Evolutionary conservation across 2,329 filamentous ascomycete species (phyloP).

Genomic region (Exophiala spinifera): DNA sequence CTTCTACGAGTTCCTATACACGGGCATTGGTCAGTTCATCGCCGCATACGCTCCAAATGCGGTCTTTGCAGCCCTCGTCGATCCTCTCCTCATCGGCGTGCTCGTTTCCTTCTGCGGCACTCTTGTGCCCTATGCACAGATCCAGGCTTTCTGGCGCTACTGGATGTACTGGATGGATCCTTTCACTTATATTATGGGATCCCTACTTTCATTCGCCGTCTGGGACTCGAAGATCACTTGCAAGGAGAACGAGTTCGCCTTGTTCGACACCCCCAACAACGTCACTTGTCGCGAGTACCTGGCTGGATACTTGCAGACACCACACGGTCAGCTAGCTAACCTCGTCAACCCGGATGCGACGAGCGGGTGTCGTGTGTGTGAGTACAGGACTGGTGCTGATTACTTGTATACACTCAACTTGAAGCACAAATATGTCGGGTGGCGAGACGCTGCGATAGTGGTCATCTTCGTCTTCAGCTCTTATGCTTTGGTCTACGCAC

Average conservation of each 20-base stretch:
- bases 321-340: constrained; percentile 34
- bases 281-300: constrained; percentile 61
- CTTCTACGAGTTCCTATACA: constrained; percentile 70
- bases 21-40: constrained; percentile 73
- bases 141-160: constrained; percentile 67
- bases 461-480: constrained; percentile 55
- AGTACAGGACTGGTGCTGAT: constrained; percentile 56
- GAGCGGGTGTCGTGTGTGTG: constrained; percentile 57
- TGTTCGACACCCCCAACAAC: constrained; percentile 43
- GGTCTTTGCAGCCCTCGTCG: constrained; percentile 64
- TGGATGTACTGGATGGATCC: constrained; percentile 62
- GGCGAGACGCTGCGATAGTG: constrained; percentile 62
- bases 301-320: constrained; percentile 39
- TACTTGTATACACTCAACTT: constrained; percentile 61
- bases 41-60: constrained; percentile 68
- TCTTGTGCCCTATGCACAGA: constrained; percentile 60
- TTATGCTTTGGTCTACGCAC: constrained; percentile 49
- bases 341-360: constrained; percentile 60
- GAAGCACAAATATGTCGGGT: constrained; percentile 60
- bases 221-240: constrained; percentile 51
- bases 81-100: constrained; percentile 67
- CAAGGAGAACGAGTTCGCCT: constrained; percentile 47
- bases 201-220: constrained; percentile 52
- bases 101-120: constrained; percentile 72
- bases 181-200: constrained; percentile 60